These are phyloP conservation scores for Microstegium vimineum DNA, from an alignment of 176 grass and related monocot species.

Conservation along the genomic window DNA sequence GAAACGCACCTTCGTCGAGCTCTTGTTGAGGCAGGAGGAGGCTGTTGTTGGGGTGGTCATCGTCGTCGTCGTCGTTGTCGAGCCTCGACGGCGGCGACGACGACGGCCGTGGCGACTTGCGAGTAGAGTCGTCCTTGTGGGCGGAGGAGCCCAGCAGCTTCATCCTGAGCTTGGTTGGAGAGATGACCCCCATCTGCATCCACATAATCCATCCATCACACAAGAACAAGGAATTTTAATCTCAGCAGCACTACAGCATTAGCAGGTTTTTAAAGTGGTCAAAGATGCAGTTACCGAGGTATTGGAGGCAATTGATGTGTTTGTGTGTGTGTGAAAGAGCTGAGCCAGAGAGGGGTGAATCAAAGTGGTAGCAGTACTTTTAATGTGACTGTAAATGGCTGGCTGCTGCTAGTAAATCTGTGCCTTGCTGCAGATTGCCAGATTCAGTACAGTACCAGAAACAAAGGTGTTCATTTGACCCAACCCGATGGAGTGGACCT, in stretches of 20 bases:
- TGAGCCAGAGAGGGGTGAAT: no score
- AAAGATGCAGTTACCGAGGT: not conserved
- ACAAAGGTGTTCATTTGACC: not conserved
- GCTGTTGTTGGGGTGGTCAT: slow-evolving; percentile 58
- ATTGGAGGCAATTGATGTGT: not conserved
- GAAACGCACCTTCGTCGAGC: slow-evolving; percentile 40
- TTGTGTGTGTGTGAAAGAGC: no score
- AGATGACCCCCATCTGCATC: slow-evolving; percentile 60
- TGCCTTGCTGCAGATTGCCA: no score
- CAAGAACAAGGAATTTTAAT: not conserved
- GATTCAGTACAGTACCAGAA: not conserved
- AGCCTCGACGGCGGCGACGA: slow-evolving; percentile 66
- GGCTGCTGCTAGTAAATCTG: not conserved
- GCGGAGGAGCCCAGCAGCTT: slow-evolving; percentile 64
- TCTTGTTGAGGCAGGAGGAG: slow-evolving; percentile 64
- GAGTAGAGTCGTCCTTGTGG: slow-evolving; percentile 20
- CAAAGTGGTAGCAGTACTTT: no score
- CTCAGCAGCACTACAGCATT: not conserved
- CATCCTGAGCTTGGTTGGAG: slow-evolving; percentile 81
- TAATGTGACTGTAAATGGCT: not conserved
- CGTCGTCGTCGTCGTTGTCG: slow-evolving; percentile 35
- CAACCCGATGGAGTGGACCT: not conserved
- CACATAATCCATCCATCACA: not conserved
- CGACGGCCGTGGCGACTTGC: slow-evolving; percentile 45
- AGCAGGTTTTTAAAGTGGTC: not conserved